Percentiles rank a stretch among this genome's conserved stretches.
Conservation (phyloP, 768 basidiomycete genomes). For the Collybiopsis confluens region DNA sequence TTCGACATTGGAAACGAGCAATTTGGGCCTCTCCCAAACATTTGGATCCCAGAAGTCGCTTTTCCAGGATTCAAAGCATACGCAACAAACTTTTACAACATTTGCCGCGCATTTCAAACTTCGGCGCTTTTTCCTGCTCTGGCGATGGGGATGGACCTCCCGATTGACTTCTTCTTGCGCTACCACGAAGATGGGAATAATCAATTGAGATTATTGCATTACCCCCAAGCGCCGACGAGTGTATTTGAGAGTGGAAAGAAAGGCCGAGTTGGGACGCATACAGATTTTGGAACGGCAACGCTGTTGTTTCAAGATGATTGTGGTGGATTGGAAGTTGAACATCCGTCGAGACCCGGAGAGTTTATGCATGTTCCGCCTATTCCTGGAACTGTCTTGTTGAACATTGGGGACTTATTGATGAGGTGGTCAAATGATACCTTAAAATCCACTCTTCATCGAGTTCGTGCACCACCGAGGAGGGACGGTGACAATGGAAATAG, state of each 20-base stretch:
- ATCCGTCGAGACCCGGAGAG: slow-evolving; percentile 30
- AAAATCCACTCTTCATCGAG: slow-evolving; percentile 32
- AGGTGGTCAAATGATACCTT: slow-evolving; percentile 27
- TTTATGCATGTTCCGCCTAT: slow-evolving; percentile 23
- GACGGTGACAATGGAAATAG: slow-evolving; percentile 7
- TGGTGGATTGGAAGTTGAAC: slow-evolving; percentile 44
- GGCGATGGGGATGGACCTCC: slow-evolving; percentile 28
- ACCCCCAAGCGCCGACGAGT: slow-evolving; percentile 28
- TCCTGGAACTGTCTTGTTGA: slow-evolving; percentile 28
- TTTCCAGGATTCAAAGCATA: slow-evolving; percentile 32
- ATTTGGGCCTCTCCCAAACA: slow-evolving; percentile 26
- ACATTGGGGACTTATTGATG: slow-evolving; percentile 30
- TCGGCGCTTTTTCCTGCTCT: slow-evolving; percentile 29
- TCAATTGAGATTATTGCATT: slow-evolving; percentile 37
- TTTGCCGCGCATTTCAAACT: slow-evolving; percentile 27
- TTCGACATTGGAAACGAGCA: slow-evolving; percentile 32
- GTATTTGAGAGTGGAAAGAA: slow-evolving; percentile 23
- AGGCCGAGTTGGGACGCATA: slow-evolving; percentile 31
- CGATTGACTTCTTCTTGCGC: slow-evolving; percentile 24
- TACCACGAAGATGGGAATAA: slow-evolving; percentile 27
- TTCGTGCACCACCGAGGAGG: slow-evolving; percentile 22
- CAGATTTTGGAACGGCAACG: slow-evolving; percentile 40
- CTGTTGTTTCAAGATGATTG: slow-evolving; percentile 40
- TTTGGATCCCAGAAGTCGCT: slow-evolving; percentile 31
- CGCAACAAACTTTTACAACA: slow-evolving; percentile 29